Evolutionary conservation across 768 basidiomycete species (phyloP), one percentile per base, ranked within the genome.

Genomic region (Boletus reticuloceps): DNA sequence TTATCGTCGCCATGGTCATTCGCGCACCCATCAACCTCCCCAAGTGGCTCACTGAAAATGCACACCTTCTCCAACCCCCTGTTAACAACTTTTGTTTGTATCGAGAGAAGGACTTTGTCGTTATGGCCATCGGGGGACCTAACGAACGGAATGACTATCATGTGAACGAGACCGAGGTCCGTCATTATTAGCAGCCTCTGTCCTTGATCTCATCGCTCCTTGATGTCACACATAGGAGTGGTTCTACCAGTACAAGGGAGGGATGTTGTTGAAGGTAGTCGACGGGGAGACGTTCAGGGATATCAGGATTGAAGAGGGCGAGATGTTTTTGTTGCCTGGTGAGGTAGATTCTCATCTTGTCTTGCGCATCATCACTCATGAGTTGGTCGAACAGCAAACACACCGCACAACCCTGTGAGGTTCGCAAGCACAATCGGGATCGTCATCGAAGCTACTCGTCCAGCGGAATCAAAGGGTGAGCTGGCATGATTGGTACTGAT

Each of bases 161-260:
- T 71, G 74, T 97, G 40, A 98, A 98, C 69, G 86, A 97, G 73
- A 98, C 95, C 1, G 94, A 97, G 80, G 89, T 88, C 46, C 43
- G 76, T 56, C 8, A 16, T 16, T 16, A 2, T 34, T 11, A 29
- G 20, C 13, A 9, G n/a, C 16, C 27, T 10, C 20, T 16, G 11
- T 59, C 32, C 32, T 25, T 36, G 4, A 14, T 4, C 19, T 38
- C 6, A 5, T 29, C 7, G 17, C 31, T 58, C 48, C 25, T 25
- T 25, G 25, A 25, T 5, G 7, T 16, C 22, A 22, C 22, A 22
- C n/a, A 39, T 38, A 93, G 89, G 96, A 98, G 73, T 98, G 94
- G 95, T 98, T 98, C 72, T 98, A 94, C 72, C 96, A 99, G 68
- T 79, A 95, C 76, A 94, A 94, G 70, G 96, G 96, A 4, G 84